These are phyloP conservation scores for Beta lomatogona DNA, from an alignment of 179 eudicot species.

Conservation along the genomic window DNA sequence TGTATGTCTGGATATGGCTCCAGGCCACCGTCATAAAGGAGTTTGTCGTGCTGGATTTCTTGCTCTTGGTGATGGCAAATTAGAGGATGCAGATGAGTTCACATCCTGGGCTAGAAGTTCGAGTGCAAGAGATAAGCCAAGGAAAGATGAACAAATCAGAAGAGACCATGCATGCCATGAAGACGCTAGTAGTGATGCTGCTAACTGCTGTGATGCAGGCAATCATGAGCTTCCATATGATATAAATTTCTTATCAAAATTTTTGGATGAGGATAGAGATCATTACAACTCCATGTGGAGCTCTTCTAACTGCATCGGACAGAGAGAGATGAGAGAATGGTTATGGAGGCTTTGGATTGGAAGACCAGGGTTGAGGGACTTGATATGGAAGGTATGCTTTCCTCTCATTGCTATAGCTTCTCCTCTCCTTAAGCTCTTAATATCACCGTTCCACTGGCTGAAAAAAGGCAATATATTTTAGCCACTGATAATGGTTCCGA, in stretches of 20 bases:
- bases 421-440: not conserved
- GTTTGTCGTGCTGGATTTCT: conserved; percentile 94
- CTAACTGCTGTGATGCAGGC: conserved; percentile 32
- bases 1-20: conserved; percentile 96
- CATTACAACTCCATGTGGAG: conserved; percentile 85
- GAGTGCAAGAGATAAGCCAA: conserved; percentile 39
- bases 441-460: conserved; percentile 1
- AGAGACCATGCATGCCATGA: conserved; percentile 32
- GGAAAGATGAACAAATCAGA: conserved; percentile 58
- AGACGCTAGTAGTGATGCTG: conserved; percentile 25
- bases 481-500: not conserved
- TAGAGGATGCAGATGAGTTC: conserved; percentile 37
- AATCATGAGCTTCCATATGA: conserved; percentile 64
- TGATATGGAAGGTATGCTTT: conserved; percentile 86
- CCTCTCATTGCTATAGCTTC: not conserved
- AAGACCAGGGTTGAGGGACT: conserved; percentile 70
- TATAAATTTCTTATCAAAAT: conserved; percentile 66
- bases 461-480: not conserved
- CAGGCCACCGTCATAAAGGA: conserved; percentile 97
- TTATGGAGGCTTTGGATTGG: conserved; percentile 76
- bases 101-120: conserved; percentile 24
- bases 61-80: conserved; percentile 58
- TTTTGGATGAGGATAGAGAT: conserved; percentile 77
- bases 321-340: conserved; percentile 91
- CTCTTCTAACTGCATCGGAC: conserved; percentile 80